Base-by-base conservation (phyloP, 805 yeast species). In the Wickerhamomyces chambardii region DNA sequence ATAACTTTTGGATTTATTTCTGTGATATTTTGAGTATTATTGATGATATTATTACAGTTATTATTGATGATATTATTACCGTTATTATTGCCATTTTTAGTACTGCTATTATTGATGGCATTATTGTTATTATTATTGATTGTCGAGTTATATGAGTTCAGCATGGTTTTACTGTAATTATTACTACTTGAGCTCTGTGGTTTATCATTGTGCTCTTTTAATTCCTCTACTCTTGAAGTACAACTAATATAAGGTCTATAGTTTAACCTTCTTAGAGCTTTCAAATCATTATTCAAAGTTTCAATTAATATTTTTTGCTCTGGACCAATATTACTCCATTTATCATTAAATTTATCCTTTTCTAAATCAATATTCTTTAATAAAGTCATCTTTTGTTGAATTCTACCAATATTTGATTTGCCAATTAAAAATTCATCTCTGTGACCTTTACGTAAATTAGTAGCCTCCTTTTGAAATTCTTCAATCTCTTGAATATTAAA, bases 381-480 rank as follows among this genome's bases (percentile, higher is more conserved):
- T 4, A 40, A 40, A 9, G 42, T 45, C 11, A 48, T 44, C 21
- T 43, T 40, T 19, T 45, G 51, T 25, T 49, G 54, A 18, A 48
- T 48, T 33, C 54, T 41, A 2, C 53, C 53, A 17, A 35, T 16
- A 14, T 31, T n/a, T 12, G 27, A 11, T 14, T 24, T 24, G 12
- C 27, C 27, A 8, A 24, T 24, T 12, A 24, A 14, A 24, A 24
- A 24, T 8, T 24, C 27, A 24, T 24, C 27, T 12, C 27, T 14
- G 12, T 24, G 27, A 12, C 27, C 25, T 27, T 30, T 32, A 17
- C 24, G 4, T 18, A 5, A 15, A 12, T 29, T 21, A 28, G 35
- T n/a, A 7, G 18, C 31, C 6, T 18, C n/a, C n/a, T 14, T 18
- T 17, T 28, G 21, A 11, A 16, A 9, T 11, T 17, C 19, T 15